These are phyloP conservation scores for Colletotrichum higginsianum DNA, from an alignment of 2,329 filamentous ascomycete species.

Conservation along the genomic window DNA sequence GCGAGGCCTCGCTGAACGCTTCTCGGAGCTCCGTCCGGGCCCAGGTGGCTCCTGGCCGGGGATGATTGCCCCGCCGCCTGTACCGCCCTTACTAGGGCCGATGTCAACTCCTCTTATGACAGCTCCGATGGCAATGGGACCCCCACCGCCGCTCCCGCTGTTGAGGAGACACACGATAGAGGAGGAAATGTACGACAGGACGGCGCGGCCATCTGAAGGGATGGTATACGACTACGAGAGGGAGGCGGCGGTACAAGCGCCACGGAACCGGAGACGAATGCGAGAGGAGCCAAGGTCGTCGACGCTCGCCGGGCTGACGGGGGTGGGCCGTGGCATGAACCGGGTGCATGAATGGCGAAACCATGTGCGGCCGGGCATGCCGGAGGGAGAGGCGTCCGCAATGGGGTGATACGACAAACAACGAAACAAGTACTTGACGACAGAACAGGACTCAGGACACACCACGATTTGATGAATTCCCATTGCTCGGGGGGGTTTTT, in stretches of 20 bases:
- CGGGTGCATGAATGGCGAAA: constrained; percentile 65
- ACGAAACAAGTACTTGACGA: neutral
- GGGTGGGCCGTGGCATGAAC: constrained; percentile 61
- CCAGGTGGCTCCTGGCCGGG: constrained; percentile 44
- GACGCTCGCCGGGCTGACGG: constrained; percentile 63
- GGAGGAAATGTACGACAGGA: constrained; percentile 56
- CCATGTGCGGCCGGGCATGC: constrained; percentile 62
- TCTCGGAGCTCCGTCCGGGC: constrained; percentile 60
- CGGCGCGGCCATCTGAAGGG: constrained; percentile 50
- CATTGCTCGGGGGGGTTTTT: neutral
- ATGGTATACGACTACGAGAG: constrained; percentile 52
- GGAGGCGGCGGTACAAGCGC: constrained; percentile 49
- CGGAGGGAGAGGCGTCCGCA: constrained; percentile 50
- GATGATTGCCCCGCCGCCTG: constrained; percentile 43
- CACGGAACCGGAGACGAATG: constrained; percentile 48
- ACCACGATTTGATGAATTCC: constrained; percentile 23
- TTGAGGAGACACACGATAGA: constrained; percentile 59
- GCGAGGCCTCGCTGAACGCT: constrained; percentile 64
- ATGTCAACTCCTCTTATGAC: constrained; percentile 27
- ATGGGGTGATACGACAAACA: constrained; percentile 30
- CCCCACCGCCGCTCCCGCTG: constrained; percentile 49
- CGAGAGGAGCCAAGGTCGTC: constrained; percentile 55
- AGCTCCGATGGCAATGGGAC: constrained; percentile 35
- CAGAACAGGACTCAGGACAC: constrained; percentile 21
- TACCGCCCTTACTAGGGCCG: constrained; percentile 46